Percentiles rank a stretch among this genome's conserved stretches.
phyloP scores from a whole-genome alignment of 1,139 yeast species.

The Suhomyces choctaworum region DNA sequence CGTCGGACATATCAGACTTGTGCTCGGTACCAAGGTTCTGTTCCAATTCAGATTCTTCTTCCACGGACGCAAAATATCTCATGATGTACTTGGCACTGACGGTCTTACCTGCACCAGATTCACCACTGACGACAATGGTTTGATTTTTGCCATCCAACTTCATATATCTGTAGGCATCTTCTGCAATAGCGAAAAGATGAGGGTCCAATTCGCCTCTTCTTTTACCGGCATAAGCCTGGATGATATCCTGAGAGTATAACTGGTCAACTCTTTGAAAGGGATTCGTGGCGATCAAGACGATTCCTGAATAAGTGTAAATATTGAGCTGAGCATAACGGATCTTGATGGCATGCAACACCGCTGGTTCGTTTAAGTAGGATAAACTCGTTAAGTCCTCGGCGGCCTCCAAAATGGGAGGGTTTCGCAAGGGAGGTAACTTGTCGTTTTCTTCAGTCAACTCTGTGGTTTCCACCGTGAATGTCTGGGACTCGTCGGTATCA shows the following conservation, averaged over 20 bases:
- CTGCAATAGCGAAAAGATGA: conserved; percentile 96
- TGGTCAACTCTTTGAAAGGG: conserved; percentile 94
- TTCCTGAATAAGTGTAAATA: conserved; percentile 95
- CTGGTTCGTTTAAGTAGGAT: conserved; percentile 93
- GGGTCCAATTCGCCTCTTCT: conserved; percentile 95
- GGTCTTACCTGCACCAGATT: conserved; percentile 98
- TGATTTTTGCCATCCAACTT: conserved; percentile 80
- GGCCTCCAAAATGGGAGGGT: conserved; percentile 91
- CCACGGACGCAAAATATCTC: conserved; percentile 97
- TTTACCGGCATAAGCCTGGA: conserved; percentile 91
- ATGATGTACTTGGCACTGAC: conserved; percentile 96
- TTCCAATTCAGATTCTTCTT: conserved; percentile 51
- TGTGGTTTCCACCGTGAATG: conserved; percentile 55
- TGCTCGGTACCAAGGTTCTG: conserved; percentile 41
- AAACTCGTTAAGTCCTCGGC: conserved; percentile 92
- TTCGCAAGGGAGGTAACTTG: conserved; percentile 79
- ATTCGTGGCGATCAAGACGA: conserved; percentile 93
- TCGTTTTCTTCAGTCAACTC: conserved; percentile 50
- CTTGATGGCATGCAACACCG: conserved; percentile 90
- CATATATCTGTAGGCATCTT: conserved; percentile 97
- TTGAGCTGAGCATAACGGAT: conserved; percentile 85
- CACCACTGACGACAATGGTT: conserved; percentile 96
- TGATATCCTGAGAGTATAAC: conserved; percentile 85
- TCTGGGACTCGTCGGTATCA: conserved; percentile 56
- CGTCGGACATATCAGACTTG: conserved; percentile 78